Base-by-base conservation (phyloP, 2,329 filamentous ascomycete genomes). In the Fusarium staphyleae region DNA sequence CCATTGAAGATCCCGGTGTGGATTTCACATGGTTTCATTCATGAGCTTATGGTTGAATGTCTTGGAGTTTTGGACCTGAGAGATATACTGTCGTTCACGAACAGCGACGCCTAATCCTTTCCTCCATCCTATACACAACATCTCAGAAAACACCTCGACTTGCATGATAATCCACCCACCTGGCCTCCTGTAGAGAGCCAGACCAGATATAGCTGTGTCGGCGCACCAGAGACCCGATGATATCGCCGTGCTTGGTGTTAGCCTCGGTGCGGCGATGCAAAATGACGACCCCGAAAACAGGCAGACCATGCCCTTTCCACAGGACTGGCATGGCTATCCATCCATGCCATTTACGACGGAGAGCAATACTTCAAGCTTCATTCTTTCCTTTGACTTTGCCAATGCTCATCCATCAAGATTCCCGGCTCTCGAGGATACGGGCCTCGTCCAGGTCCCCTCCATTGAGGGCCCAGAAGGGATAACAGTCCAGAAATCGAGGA, bases 181-280 rank as follows among this genome's bases (percentile, higher is more conserved):
- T 55, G 48, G 53, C 53, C 41, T 42, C 54, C 26, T 32, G 10
- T 40, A 41, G 40, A 55, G 48, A 57, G 52, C 41, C 52, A 51
- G 36, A 42, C 15, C 39, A 32, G 19, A 28, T 16, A 28, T 16
- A 48, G 58, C 49, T 52, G 57, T 63, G 56, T 52, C 50, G 48
- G 58, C 46, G 45, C 50, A 44, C 41, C 46, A 50, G 47, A 36
- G 43, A 19, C 40, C 44, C 45, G 46, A 52, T 57, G 53, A 60
- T 52, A 57, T 65, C 60, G 52, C 55, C 54, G 58, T 53, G 39
- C 52, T 61, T 55, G 59, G 40, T 52, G 45, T 56, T 42, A 53
- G 54, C 46, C 49, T 56, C 48, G 61, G 59, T 58, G 63, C 50
- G 52, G 65, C 60, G 58, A 66, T 67, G 62, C 58, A 65, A 57